Evolutionary conservation across 1,139 yeast species (phyloP).

Genomic region (Hyphopichia pseudoburtonii): DNA sequence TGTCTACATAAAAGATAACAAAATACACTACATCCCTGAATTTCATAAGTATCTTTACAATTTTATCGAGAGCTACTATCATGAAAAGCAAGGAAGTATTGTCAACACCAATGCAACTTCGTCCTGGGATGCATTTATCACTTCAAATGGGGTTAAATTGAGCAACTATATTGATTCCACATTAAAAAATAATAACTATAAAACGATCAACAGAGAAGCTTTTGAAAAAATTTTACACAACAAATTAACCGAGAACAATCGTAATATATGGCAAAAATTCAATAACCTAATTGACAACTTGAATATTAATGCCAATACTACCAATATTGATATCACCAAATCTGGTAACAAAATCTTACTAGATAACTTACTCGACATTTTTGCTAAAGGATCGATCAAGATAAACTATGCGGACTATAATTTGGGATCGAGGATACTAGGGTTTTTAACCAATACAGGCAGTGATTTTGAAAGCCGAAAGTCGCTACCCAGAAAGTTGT

Average conservation of each 20-base stretch:
- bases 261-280: constrained; percentile 23
- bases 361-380: constrained; percentile 31
- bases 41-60: constrained; percentile 37
- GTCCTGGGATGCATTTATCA: constrained; percentile 25
- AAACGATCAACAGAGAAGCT: constrained; percentile 17
- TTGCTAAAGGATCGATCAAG: constrained; percentile 36
- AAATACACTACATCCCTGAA: constrained; percentile 41
- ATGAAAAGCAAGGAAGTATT: constrained; percentile 10
- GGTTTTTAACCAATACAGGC: constrained; percentile 35
- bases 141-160: constrained; percentile 18
- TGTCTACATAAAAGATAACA: constrained; percentile 30
- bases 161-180: constrained; percentile 15
- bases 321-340: constrained; percentile 7
- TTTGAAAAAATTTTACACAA: constrained; percentile 23
- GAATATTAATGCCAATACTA: constrained; percentile 8
- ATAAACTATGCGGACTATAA: constrained; percentile 45
- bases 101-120: constrained; percentile 5
- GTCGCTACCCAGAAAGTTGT: constrained; percentile 24
- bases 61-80: constrained; percentile 31
- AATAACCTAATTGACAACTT: constrained; percentile 29
- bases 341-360: constrained; percentile 18
- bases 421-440: constrained; percentile 41
- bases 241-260: constrained; percentile 24
- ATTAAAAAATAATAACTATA: constrained; percentile 9
- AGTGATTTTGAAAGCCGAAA: constrained; percentile 2